phyloP scores from a whole-genome alignment of 2,329 filamentous ascomycete genomes.

The Capronia americana region DNA sequence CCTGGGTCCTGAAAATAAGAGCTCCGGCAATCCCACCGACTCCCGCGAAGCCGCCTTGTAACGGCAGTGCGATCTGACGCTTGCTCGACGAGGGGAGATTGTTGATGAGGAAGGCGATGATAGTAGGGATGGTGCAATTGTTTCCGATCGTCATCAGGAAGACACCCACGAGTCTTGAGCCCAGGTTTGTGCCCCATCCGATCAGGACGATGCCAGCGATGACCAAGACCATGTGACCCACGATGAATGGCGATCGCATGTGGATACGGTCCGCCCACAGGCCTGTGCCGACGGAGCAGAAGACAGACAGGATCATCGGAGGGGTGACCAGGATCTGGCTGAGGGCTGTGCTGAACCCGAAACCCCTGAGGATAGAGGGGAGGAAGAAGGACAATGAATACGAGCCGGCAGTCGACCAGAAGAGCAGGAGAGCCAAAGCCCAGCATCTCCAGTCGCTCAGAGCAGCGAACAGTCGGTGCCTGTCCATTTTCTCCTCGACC shows the following conservation, averaged over 20 bases:
- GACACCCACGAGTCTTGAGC: conserved; percentile 15
- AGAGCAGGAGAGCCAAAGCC: conserved; percentile 57
- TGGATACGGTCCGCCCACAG: conserved; percentile 14
- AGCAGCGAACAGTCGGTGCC: conserved; percentile 55
- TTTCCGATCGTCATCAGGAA: conserved; percentile 67
- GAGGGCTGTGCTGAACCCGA: conserved; percentile 22
- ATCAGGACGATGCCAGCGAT: conserved; percentile 22
- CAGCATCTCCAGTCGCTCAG: conserved; percentile 60
- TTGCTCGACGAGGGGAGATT: conserved; percentile 67
- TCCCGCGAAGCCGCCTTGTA: conserved; percentile 48
- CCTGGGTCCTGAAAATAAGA: conserved; percentile 67
- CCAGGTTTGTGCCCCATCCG: conserved; percentile 13
- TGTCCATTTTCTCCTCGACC: conserved; percentile 54
- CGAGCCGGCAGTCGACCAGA: conserved; percentile 41
- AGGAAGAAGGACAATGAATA: conserved; percentile 27
- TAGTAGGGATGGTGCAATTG: conserved; percentile 75
- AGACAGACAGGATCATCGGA: conserved; percentile 9
- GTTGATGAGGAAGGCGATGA: conserved; percentile 81
- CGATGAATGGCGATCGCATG: conserved; percentile 19
- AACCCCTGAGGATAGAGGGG: conserved; percentile 20
- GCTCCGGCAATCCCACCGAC: conserved; percentile 77
- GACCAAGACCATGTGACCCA: conserved; percentile 9
- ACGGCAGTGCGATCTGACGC: conserved; percentile 28
- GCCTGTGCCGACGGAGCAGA: conserved; percentile 13
- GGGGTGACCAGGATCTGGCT: conserved; percentile 23